phyloP scores from a whole-genome alignment of 2,329 filamentous ascomycete genomes.

The Blastomyces percursus region DNA sequence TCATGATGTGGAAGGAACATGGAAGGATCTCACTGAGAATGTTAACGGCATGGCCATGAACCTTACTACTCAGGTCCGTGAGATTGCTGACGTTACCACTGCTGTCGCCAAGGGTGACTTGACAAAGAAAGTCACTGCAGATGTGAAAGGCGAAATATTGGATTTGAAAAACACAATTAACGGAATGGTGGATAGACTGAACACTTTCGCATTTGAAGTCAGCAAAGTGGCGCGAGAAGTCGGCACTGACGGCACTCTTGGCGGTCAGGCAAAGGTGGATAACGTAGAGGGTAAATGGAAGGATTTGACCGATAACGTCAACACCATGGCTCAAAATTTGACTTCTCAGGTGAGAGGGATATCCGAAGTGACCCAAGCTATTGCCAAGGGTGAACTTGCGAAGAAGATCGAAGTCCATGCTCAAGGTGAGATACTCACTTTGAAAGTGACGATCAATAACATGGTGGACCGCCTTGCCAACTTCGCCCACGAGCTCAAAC shows the following conservation, averaged over 20 bases:
- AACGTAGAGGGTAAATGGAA: conserved; percentile 59
- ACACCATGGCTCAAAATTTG: conserved; percentile 56
- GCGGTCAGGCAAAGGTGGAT: conserved; percentile 52
- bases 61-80: conserved; percentile 90
- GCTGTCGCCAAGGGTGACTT: conserved; percentile 90
- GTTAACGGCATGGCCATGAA: conserved; percentile 99
- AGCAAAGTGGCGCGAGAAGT: conserved; percentile 56
- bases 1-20: conserved; percentile 92
- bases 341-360: conserved; percentile 71
- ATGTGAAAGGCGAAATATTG: conserved; percentile 86
- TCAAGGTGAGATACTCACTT: conserved; percentile 82
- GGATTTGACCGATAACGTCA: conserved; percentile 56
- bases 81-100: conserved; percentile 93
- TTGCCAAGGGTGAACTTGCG: conserved; percentile 90
- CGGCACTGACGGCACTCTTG: conserved; percentile 53
- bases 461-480: conserved; percentile 94
- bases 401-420: conserved; percentile 93
- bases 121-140: conserved; percentile 90
- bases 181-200: conserved; percentile 55
- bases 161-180: conserved; percentile 86
- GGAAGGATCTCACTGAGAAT: conserved; percentile 88
- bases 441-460: conserved; percentile 97
- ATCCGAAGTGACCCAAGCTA: conserved; percentile 86
- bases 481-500: conserved; percentile 91
- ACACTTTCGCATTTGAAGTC: conserved; percentile 54